Conservation (phyloP, 495 filamentous ascomycete species). For the Oidiodendron maius region DNA sequence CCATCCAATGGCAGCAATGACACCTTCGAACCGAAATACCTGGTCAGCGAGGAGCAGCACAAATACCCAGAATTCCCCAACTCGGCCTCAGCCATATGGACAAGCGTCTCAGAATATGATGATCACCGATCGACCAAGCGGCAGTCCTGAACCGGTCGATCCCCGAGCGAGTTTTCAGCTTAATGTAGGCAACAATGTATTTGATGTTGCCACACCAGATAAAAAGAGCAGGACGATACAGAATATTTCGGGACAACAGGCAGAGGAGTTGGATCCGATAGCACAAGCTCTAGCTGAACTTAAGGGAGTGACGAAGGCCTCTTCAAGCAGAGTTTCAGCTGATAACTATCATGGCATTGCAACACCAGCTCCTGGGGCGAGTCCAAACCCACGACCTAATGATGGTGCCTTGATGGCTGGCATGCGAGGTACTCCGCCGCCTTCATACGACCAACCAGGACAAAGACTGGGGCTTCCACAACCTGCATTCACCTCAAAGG, state of each 20-base stretch:
- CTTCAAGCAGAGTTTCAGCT: conserved; percentile 75
- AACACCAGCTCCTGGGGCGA: conserved; percentile 62
- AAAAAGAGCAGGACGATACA: conserved; percentile 34
- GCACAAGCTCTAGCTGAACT: conserved; percentile 88
- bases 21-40: conserved; percentile 50
- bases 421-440: conserved; percentile 69
- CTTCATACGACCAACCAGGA: conserved; percentile 73
- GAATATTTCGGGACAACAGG: conserved; percentile 31
- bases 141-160: conserved; percentile 82
- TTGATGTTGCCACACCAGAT: conserved; percentile 87
- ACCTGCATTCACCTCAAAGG: conserved; percentile 82
- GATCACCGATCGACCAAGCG: conserved; percentile 32
- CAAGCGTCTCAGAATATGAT: conserved; percentile 25
- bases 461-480: conserved; percentile 83
- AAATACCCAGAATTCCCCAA: conserved; percentile 12
- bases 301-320: conserved; percentile 74
- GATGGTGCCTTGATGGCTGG: conserved; percentile 41
- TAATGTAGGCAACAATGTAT: conserved; percentile 95
- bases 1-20: conserved; percentile 21
- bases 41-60: conserved; percentile 40
- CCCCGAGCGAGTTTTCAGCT: conserved; percentile 89
- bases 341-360: conserved; percentile 89
- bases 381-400: conserved; percentile 28
- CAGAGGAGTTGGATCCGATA: conserved; percentile 74
- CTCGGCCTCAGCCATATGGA: conserved; percentile 13